phyloP scores from a whole-genome alignment of 148 eudicot species.

The Euryodendron excelsum region DNA sequence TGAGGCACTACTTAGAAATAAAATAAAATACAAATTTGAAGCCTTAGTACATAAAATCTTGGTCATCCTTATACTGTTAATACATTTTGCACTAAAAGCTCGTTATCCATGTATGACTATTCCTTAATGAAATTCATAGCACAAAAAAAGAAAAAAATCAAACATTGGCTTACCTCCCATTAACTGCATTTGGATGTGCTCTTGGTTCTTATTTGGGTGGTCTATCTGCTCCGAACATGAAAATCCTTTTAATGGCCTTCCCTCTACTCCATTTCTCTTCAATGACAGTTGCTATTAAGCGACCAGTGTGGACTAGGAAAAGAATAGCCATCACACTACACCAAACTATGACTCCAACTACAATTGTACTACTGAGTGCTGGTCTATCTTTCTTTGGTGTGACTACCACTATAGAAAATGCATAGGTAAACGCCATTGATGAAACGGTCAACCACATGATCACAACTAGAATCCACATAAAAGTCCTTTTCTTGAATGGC shows the following conservation, averaged over 20 bases:
- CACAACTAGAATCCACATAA: neutral
- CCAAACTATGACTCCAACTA: neutral
- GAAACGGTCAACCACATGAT: constrained; percentile 5
- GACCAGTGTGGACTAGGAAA: neutral
- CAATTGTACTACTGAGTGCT: neutral
- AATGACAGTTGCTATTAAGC: neutral
- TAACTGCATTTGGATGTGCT: too few relatives aligned
- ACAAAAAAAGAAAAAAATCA: too few relatives aligned
- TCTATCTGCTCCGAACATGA: neutral
- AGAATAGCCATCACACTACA: neutral
- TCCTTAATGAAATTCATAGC: too few relatives aligned
- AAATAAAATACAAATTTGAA: too few relatives aligned
- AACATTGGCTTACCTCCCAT: too few relatives aligned
- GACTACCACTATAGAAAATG: neutral
- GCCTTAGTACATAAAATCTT: too few relatives aligned
- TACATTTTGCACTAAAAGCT: too few relatives aligned
- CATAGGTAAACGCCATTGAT: neutral
- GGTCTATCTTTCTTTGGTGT: neutral
- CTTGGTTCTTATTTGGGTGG: too few relatives aligned
- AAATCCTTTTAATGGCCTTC: neutral
- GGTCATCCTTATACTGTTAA: too few relatives aligned
- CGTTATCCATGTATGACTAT: too few relatives aligned
- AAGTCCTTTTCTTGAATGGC: neutral
- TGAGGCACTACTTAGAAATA: too few relatives aligned
- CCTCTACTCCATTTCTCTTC: neutral